These are phyloP conservation scores for Linnemannia zychae DNA, from an alignment of 192 early-diverging fungal genomes.

Conservation along the genomic window DNA sequence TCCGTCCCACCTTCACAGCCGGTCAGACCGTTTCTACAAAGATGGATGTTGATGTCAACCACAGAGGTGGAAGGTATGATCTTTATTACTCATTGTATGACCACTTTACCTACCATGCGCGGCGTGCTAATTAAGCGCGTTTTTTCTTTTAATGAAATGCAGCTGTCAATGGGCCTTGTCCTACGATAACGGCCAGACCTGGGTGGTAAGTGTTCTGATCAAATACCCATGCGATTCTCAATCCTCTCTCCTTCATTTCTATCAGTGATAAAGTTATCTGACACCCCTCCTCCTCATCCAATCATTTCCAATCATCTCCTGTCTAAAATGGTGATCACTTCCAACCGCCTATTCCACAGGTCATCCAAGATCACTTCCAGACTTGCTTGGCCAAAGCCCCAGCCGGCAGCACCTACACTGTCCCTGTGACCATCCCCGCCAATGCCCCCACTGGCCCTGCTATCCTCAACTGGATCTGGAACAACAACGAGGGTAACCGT, in stretches of 20 bases:
- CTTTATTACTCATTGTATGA: neutral
- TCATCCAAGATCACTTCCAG: conserved; percentile 69
- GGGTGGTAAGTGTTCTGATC: conserved; percentile 39
- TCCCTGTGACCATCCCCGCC: conserved; percentile 66
- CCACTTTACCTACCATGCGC: neutral
- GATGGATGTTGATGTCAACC: conserved; percentile 56
- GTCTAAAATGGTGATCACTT: too few relatives aligned
- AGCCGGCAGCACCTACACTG: conserved; percentile 55
- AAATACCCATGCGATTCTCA: neutral
- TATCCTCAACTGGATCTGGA: conserved; percentile 76
- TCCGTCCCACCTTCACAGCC: conserved; percentile 51
- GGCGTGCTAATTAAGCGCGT: neutral
- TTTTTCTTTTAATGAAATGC: neutral
- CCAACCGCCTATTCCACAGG: conserved; percentile 32
- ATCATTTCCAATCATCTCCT: too few relatives aligned
- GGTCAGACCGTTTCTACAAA: conserved; percentile 33
- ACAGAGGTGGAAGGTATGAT: conserved; percentile 44
- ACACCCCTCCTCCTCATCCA: neutral
- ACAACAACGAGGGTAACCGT: conserved; percentile 77
- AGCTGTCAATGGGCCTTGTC: conserved; percentile 57
- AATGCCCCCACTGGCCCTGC: conserved; percentile 62
- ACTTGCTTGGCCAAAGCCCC: conserved; percentile 65
- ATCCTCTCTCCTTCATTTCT: neutral
- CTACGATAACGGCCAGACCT: conserved; percentile 46
- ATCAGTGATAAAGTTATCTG: neutral